Percentiles rank a stretch among this genome's conserved stretches.
Conservation (phyloP, 225 moss, liverwort and hornwort species). For the Bryoerythrophyllum caledonicum region DNA sequence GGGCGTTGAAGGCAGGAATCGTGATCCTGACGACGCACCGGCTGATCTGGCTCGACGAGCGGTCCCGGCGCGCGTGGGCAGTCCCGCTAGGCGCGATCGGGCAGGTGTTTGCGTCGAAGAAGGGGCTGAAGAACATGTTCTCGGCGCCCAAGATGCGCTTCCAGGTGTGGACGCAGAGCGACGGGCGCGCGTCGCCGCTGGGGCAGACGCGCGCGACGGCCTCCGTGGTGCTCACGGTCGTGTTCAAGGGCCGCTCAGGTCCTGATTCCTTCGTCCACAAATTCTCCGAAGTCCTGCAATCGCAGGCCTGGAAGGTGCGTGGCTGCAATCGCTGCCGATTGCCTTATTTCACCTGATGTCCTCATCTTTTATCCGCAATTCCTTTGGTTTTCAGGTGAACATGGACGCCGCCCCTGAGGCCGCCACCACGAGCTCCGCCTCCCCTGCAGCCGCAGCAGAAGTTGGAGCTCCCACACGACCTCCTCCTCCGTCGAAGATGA, state of each 20-base stretch:
- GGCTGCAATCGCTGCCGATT: no score
- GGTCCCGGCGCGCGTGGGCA: conserved; percentile 59
- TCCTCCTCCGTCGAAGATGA: conserved; percentile 61
- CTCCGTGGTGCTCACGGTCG: conserved; percentile 53
- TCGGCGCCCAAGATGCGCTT: conserved; percentile 66
- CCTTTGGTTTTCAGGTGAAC: conserved; percentile 42
- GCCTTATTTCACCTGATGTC: no score
- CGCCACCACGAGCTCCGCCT: conserved; percentile 17
- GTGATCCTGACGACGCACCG: conserved; percentile 78
- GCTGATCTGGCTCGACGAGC: conserved; percentile 78
- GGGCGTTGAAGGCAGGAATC: conserved; percentile 39
- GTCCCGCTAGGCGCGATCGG: conserved; percentile 72
- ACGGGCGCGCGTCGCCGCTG: conserved; percentile 58
- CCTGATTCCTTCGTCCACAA: conserved; percentile 70
- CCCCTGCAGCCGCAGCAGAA: conserved; percentile 25
- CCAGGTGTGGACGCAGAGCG: conserved; percentile 71
- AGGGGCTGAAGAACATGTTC: conserved; percentile 86
- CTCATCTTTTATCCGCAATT: no score
- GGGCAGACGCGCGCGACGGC: conserved; percentile 40
- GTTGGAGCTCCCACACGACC: conserved; percentile 39
- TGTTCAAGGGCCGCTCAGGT: conserved; percentile 64
- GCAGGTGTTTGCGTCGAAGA: conserved; percentile 68
- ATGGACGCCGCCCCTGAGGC: conserved; percentile 25
- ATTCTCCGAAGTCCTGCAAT: conserved; percentile 67
- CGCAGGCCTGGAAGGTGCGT: conserved; percentile 82